Base-by-base conservation (phyloP, 805 yeast genomes). In the Candida tallmaniae region DNA sequence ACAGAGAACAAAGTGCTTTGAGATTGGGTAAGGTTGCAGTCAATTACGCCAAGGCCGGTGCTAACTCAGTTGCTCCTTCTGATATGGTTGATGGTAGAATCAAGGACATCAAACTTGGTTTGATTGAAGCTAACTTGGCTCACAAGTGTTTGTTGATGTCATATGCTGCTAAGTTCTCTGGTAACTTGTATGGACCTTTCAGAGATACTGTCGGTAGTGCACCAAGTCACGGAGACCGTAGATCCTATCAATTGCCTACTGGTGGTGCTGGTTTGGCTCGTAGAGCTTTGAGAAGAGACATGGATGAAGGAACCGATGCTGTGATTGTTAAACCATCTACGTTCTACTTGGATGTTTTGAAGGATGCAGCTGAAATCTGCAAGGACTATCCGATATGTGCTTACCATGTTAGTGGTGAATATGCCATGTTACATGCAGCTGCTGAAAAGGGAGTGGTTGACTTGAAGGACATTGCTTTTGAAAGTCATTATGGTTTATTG, bases 71-170 rank as follows among this genome's bases (percentile, higher is more conserved):
- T 21, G 97, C 97, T 2, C 98, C 98, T 9, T 82, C 94, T 11
- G 98, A 93, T 56, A 93, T 93, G 97, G 80, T 89, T 51, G 98
- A 93, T 60, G 98, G 98, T 17, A 76, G 98, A 48, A 78, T 93
- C 46, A 68, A 72, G 39, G 97, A 87, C 29, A 93, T 93, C 58
- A 93, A 93, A 60, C 61, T 66, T 26, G 97, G 95, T 3, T 71
- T 93, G 32, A 78, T 90, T 31, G 78, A 77, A 29, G 87, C 83
- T 9, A 81, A 80, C 18, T 60, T 93, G 40, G 96, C 96, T 14
- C 95, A 93, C 62, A 78, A 80, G 56, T 80, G 88, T 31, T 79
- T 90, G 67, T 78, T 93, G 23, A 80, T 93, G 85, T 83, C 96
- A 4, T 93, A 93, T 62, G 76, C 95, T 23, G 97, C 97, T 39